Conservation (phyloP, 140 eudicot genomes). For the Cichorium intybus region DNA sequence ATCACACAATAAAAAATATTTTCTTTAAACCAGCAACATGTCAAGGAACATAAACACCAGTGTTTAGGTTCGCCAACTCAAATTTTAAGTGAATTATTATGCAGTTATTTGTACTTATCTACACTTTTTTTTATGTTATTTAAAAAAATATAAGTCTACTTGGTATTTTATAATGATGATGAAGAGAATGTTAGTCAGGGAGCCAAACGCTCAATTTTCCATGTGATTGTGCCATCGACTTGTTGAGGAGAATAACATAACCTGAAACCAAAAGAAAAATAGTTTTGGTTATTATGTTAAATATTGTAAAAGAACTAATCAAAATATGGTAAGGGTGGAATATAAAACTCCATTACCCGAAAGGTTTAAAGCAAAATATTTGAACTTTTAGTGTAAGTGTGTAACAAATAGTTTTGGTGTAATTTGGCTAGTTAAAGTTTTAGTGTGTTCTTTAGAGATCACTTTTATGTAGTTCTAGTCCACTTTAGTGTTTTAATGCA, state of each 20-base stretch:
- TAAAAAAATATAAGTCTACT: neutral
- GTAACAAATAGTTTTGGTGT: no score
- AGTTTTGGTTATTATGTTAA: no score
- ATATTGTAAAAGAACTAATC: no score
- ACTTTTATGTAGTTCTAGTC: no score
- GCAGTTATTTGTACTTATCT: neutral
- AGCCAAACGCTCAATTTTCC: conserved; percentile 84
- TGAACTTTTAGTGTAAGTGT: no score
- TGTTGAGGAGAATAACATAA: conserved; percentile 55
- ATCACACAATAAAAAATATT: conserved; percentile 12
- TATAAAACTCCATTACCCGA: no score
- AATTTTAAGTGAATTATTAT: neutral
- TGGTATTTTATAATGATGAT: conserved; percentile 42
- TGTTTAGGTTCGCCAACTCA: conserved; percentile 7
- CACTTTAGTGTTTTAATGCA: no score
- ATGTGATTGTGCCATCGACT: conserved; percentile 43
- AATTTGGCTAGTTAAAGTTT: no score
- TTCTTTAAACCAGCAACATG: neutral
- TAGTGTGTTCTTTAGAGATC: no score
- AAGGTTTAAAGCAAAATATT: no score
- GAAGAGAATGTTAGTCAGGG: conserved; percentile 58
- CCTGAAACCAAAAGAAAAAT: conserved; percentile 39
- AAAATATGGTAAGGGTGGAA: no score
- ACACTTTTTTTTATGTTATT: conserved; percentile 6
- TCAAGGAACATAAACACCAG: conserved; percentile 3